Evolutionary conservation across 805 yeast genomes (phyloP), one percentile per base, ranked within the genome.

Genomic region (Hyphopichia homilentoma): DNA sequence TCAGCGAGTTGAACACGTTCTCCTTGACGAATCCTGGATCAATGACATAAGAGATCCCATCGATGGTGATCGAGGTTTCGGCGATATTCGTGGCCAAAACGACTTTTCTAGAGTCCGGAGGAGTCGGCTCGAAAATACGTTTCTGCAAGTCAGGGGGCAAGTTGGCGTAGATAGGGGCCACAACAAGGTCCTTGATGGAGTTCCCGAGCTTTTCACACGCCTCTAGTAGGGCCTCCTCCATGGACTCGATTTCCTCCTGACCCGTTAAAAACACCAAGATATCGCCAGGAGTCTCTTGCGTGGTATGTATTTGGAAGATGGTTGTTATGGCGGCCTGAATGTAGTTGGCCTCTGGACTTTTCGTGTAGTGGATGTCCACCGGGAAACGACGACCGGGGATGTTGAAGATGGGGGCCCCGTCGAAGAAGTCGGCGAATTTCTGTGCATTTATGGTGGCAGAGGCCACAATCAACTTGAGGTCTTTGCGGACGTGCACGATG

Each of bases 361-460:
- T 68, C 0, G 96, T 81, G 53, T 85, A 93, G 52, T 77, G 77
- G 7, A 89, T 76, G 38, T 84, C 90, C 1, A 93, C 97, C 0
- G 96, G 96, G 52, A 70, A 89, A n/a, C 95, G 71, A 45, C 97
- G 69, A 0, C 98, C 98, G 0, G 97, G 97, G 22, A 93, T 80
- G 33, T 77, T 79, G 49, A 89, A 79, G 21, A 93, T 81, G 0
- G 96, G 97, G 2, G 96, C 94, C 12, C 73, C 73, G 42, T 73
- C 70, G 50, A 93, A 93, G 57, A 82, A 93, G 4, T 71, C 68
- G 14, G 96, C 81, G 52, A 93, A 93, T 47, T 83, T 83, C 33
- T 77, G 73, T 0, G 98, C 95, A 57, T 93, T 90, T 57, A 93
- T 80, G 0, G 98, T 93, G 1, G 98, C 98, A 3, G 97, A 88